Evolutionary conservation across 1,139 yeast genomes (phyloP).

Genomic region (Torulaspora pretoriensis): DNA sequence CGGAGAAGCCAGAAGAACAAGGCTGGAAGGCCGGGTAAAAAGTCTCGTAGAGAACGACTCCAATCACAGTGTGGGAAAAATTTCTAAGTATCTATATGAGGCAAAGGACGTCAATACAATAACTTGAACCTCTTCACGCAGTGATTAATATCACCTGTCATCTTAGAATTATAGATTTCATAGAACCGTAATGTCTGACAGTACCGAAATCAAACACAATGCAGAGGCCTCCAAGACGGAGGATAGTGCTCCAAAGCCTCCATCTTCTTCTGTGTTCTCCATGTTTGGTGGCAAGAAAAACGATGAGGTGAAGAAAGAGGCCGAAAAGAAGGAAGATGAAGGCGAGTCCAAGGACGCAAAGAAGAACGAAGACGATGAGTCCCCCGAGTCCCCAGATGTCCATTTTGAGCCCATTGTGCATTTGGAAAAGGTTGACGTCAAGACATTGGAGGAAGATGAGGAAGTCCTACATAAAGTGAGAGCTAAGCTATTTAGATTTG

Average conservation of each 20-base stretch:
- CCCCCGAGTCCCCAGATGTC: conserved; percentile 87
- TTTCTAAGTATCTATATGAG: background rate
- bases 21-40: background rate
- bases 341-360: conserved; percentile 15
- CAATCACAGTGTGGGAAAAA: background rate
- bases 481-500: conserved; percentile 92
- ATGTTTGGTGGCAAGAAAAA: conserved; percentile 87
- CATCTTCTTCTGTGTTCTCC: conserved; percentile 76
- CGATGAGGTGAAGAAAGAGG: conserved; percentile 47
- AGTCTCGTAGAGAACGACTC: background rate
- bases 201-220: conserved; percentile 24
- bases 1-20: too few species aligned
- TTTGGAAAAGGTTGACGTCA: conserved; percentile 92
- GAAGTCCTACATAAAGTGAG: conserved; percentile 82
- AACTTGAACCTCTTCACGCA: background rate
- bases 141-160: background rate
- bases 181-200: conserved; percentile 32
- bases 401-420: conserved; percentile 96
- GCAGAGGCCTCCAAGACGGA: conserved; percentile 24
- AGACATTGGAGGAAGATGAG: conserved; percentile 95
- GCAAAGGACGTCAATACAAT: background rate
- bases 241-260: conserved; percentile 42
- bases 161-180: background rate
- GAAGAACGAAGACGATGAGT: conserved; percentile 57
- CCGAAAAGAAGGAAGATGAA: conserved; percentile 40